A percentile compares a stretch with the other conserved stretches of the same genome.
phyloP scores from a whole-genome alignment of 495 filamentous ascomycete genomes.

The Podospora didyma region DNA sequence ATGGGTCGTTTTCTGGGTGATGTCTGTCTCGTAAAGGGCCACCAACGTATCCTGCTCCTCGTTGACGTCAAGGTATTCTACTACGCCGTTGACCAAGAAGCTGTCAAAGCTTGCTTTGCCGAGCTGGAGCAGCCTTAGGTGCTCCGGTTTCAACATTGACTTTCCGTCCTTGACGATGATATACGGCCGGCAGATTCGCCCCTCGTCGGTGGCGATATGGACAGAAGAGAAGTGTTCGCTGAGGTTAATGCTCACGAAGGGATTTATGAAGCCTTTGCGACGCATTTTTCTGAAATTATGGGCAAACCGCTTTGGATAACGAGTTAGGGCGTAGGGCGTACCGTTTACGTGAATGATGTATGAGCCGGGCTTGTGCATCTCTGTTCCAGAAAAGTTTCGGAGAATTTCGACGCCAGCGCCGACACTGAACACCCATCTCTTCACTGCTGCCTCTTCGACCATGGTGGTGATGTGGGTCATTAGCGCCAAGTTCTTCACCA shows the following conservation, averaged over 20 bases:
- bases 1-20: slow-evolving; percentile 78
- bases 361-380: slow-evolving; percentile 75
- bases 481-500: slow-evolving; percentile 96
- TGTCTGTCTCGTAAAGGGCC: slow-evolving; percentile 79
- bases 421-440: slow-evolving; percentile 75
- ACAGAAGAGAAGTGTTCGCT: slow-evolving; percentile 88
- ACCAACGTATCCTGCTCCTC: slow-evolving; percentile 97
- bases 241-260: slow-evolving; percentile 92
- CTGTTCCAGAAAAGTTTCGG: slow-evolving; percentile 63
- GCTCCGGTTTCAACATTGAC: slow-evolving; percentile 68
- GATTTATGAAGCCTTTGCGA: slow-evolving; percentile 82
- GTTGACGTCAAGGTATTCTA: slow-evolving; percentile 97
- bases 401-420: slow-evolving; percentile 56
- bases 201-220: slow-evolving; percentile 95
- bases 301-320: slow-evolving; percentile 78
- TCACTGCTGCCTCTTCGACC: slow-evolving; percentile 84
- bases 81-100: slow-evolving; percentile 80
- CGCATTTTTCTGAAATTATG: slow-evolving; percentile 77
- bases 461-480: slow-evolving; percentile 99
- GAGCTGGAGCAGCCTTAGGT: slow-evolving; percentile 72
- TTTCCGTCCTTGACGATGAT: slow-evolving; percentile 88
- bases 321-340: slow-evolving; percentile 80
- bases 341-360: slow-evolving; percentile 95
- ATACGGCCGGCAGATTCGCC: slow-evolving; percentile 88
- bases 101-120: slow-evolving; percentile 87